A percentile compares a stretch with the other conserved stretches of the same genome.
These are phyloP conservation scores for Tephrocybe rancida DNA, from an alignment of 768 basidiomycete genomes.

Conservation along the genomic window DNA sequence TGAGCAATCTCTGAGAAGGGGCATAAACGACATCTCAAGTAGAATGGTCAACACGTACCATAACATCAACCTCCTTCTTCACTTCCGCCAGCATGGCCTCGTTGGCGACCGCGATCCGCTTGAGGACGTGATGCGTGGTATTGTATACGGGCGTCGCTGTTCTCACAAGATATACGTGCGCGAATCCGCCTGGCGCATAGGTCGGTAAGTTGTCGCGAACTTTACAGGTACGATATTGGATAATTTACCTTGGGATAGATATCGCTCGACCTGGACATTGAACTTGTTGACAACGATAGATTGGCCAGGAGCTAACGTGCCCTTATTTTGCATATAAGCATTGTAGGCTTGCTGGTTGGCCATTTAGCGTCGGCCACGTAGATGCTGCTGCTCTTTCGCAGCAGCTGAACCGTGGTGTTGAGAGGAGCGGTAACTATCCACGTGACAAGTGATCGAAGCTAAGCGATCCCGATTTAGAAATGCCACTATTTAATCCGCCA, in stretches of 20 bases:
- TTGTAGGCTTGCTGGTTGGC: constrained; percentile 53
- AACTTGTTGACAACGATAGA: constrained; percentile 89
- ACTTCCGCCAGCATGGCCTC: constrained; percentile 91
- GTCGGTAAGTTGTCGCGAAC: constrained; percentile 18
- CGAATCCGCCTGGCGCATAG: constrained; percentile 80
- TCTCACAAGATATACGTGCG: constrained; percentile 94
- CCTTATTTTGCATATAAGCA: constrained; percentile 58
- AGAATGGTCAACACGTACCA: constrained; percentile 59
- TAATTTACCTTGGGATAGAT: constrained; percentile 86
- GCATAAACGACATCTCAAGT: constrained; percentile 25
- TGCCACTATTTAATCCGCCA: neutral
- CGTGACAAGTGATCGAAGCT: constrained; percentile 11
- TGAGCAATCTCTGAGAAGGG: constrained; percentile 72
- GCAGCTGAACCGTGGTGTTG: neutral
- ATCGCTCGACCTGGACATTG: constrained; percentile 89
- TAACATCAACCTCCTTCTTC: constrained; percentile 97
- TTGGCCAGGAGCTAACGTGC: constrained; percentile 80
- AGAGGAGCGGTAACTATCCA: constrained; percentile 4
- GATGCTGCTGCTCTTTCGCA: constrained; percentile 5
- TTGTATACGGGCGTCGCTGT: constrained; percentile 87
- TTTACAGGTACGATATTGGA: constrained; percentile 7
- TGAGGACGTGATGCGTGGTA: constrained; percentile 94
- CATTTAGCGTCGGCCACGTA: constrained; percentile 34
- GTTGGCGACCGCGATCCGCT: constrained; percentile 91
- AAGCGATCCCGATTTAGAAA: constrained; percentile 6